Base-by-base conservation (phyloP, 257 asterid genomes). In the Coffea canephora region DNA sequence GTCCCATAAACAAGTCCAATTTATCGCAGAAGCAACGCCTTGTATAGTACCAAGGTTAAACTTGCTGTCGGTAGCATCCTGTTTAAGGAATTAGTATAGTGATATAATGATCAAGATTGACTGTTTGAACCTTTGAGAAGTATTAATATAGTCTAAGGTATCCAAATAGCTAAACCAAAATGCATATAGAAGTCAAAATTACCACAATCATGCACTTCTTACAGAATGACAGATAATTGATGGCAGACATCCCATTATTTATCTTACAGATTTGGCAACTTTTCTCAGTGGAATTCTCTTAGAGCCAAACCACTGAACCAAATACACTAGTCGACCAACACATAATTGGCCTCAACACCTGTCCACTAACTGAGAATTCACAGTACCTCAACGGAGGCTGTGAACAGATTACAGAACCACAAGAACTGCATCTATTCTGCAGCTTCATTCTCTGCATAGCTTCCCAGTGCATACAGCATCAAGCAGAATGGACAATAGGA, bases 401-500 rank as follows among this genome's bases (percentile, higher is more conserved):
- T 36, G 31, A n/a, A 73, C 48, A 52, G 66, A 50, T 50, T 45
- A 73, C 48, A 52, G 66, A 50, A 72, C 76, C 61, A 72, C 3
- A 10, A 0, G 8, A 2, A 39, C 43, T n/a, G 34, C 66, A 66
- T 34, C 34, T 77, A 77, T 21, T 54, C 74, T 77, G 67, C 67
- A 36, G 75, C 75, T 50, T 77, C 81, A 77, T 77, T 27, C 59
- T 81, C 68, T 52, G 72, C 79, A 59, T 76, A 86, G 80, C 80
- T 82, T 75, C 84, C 86, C 21, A 86, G 59, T 76, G 86, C 81
- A 71, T 84, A 87, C 54, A 89, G 69, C 74, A 87, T 81, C 18
- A 88, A 77, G 64, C 74, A 83, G 77, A 88, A 82, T 6, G 89
- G 90, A 72, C 85, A 86, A 80, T 89, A 86, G 55, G 90, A 87